Percentiles rank a stretch among this genome's conserved stretches.
Conservation (phyloP, 768 basidiomycete species). For the Rhizopogon vulgaris region DNA sequence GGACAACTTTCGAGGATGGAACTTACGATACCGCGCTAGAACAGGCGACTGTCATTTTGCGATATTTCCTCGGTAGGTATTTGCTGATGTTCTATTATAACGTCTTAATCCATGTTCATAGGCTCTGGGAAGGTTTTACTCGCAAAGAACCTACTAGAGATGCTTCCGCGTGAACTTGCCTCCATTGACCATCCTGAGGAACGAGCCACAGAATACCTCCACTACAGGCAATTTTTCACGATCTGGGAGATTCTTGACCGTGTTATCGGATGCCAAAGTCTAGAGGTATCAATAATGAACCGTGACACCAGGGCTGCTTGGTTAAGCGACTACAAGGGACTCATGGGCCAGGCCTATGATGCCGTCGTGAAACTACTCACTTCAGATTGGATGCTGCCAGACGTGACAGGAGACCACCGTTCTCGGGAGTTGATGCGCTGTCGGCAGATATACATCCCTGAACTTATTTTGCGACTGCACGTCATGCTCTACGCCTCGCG, state of each 20-base stretch:
- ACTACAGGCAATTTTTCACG: constrained; percentile 74
- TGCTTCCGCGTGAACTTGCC: constrained; percentile 60
- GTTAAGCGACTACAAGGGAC: constrained; percentile 56
- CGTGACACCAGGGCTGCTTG: constrained; percentile 54
- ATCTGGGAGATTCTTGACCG: constrained; percentile 64
- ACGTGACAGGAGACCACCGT: constrained; percentile 47
- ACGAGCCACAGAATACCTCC: constrained; percentile 65
- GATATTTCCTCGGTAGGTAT: constrained; percentile 80
- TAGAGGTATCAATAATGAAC: constrained; percentile 51
- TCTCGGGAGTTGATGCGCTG: constrained; percentile 70
- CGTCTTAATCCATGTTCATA: constrained; percentile 18
- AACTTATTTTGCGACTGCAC: constrained; percentile 84
- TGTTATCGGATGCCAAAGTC: constrained; percentile 54
- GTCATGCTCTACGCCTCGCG: constrained; percentile 61
- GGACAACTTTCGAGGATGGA: constrained; percentile 74
- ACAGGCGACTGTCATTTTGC: constrained; percentile 81
- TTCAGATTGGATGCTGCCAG: constrained; percentile 68
- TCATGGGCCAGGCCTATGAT: constrained; percentile 60
- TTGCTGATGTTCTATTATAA: not conserved
- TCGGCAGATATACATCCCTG: constrained; percentile 84
- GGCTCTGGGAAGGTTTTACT: constrained; percentile 70
- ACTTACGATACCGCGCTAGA: constrained; percentile 78
- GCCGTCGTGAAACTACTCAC: constrained; percentile 67
- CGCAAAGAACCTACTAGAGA: constrained; percentile 51
- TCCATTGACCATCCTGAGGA: constrained; percentile 64